Evolutionary conservation across 129 eudicot genomes (phyloP), one percentile per base, ranked within the genome.

Genomic region (Solidago caesia): DNA sequence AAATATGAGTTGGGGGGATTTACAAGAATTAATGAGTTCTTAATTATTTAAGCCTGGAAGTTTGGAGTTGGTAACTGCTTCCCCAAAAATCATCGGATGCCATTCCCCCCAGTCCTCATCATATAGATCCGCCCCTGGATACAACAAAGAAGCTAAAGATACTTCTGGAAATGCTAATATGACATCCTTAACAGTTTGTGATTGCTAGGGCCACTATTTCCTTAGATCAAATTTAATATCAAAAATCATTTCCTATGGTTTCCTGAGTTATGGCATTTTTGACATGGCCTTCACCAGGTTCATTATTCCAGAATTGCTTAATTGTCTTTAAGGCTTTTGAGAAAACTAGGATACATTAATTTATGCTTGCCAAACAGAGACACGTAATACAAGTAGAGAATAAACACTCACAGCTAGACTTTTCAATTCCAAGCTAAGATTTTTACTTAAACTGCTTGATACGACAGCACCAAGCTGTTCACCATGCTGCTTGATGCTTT

Each of bases 341-440:
- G n/a, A 51, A 51, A 51, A 6, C 14, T 11, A 51, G 14, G 57
- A 51, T 60, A 60, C 14, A 12, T 60, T 11, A 12, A 60, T 60
- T 59, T 27, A 60, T 27, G 3, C 44, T 27, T 21, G 39, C 4
- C 66, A 25, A 27, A 14, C 14, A 8, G 5, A 70, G 39, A 70
- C 48, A 39, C 29, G 10, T 5, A 16, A 72, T 46, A 10, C 39
- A 75, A 15, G 62, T 48, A 64, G 44, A 67, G 29, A 84, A n/a
- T 61, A 75, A 48, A 73, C 10, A 86, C 97, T 93, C 79, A 93
- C 98, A 67, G 87, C 86, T 46, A 81, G 86, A 74, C 57, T 88
- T 72, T 77, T 84, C 65, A 94, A 72, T 80, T 94, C 97, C 81
- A 76, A 29, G 44, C 79, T 82, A 49, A 94, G 96, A 15, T 81